A percentile compares a stretch with the other conserved stretches of the same genome.
These are phyloP conservation scores for Gautieria morchelliformis DNA, from an alignment of 768 basidiomycete species.

Conservation along the genomic window DNA sequence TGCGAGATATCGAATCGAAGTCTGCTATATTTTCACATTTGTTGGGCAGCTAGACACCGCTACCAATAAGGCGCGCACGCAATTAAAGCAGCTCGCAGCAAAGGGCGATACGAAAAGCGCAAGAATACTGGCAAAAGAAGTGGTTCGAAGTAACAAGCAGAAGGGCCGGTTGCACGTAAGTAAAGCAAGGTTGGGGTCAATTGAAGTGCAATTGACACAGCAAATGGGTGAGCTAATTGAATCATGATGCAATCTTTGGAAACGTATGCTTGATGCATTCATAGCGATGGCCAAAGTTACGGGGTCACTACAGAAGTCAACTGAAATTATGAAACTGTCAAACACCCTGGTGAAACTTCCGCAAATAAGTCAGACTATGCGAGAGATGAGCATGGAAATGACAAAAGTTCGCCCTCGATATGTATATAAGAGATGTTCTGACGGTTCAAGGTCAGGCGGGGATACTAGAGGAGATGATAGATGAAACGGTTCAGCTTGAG, in stretches of 20 bases:
- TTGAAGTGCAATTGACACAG: conserved; percentile 79
- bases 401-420: conserved; percentile 59
- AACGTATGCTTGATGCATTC: not conserved
- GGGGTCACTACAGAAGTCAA: conserved; percentile 94
- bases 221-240: conserved; percentile 68
- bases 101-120: conserved; percentile 93
- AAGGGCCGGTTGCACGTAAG: conserved; percentile 84
- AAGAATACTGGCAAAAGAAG: conserved; percentile 82
- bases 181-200: conserved; percentile 88
- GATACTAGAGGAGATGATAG: conserved; percentile 97
- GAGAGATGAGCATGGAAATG: conserved; percentile 99
- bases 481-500: conserved; percentile 83
- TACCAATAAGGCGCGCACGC: conserved; percentile 65
- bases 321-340: conserved; percentile 98
- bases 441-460: conserved; percentile 57
- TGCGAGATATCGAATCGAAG: conserved; percentile 28
- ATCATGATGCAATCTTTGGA: not conserved
- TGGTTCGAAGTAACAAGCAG: conserved; percentile 93
- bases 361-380: conserved; percentile 86
- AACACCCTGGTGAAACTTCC: conserved; percentile 87
- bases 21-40: not conserved
- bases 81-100: conserved; percentile 80
- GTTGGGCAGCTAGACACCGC: conserved; percentile 63
- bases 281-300: conserved; percentile 90
- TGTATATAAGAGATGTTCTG: conserved; percentile 6